These are phyloP conservation scores for Babesia caballi DNA, from an alignment of 169 alveolate species.

Conservation along the genomic window DNA sequence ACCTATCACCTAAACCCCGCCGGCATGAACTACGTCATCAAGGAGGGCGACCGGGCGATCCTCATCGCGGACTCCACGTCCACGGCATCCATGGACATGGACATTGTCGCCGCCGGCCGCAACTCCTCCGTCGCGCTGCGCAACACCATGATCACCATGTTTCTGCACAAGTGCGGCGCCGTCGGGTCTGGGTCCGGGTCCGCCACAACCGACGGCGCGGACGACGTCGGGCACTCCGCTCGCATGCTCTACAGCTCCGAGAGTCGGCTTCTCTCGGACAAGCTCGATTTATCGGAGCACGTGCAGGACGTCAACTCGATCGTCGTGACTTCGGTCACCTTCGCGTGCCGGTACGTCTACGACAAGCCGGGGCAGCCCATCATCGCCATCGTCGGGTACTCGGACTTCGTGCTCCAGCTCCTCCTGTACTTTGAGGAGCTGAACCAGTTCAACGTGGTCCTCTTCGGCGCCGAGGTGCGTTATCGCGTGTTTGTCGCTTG, in stretches of 20 bases:
- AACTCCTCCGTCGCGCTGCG: not conserved
- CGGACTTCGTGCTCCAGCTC: constrained; percentile 37
- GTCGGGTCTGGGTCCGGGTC: not conserved
- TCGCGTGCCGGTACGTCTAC: constrained; percentile 20
- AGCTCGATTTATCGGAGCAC: not conserved
- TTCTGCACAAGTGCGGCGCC: not conserved
- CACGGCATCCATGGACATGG: not conserved
- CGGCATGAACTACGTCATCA: constrained; percentile 32
- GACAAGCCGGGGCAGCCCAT: constrained; percentile 12
- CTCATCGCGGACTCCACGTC: constrained; percentile 34
- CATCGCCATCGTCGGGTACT: constrained; percentile 47
- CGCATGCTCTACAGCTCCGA: not conserved
- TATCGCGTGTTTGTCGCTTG: too few relatives aligned
- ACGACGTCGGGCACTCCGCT: not conserved
- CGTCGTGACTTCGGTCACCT: constrained; percentile 22
- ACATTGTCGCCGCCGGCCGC: constrained; percentile 9
- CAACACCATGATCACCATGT: constrained; percentile 12
- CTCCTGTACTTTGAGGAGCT: constrained; percentile 36
- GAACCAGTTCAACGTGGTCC: constrained; percentile 32
- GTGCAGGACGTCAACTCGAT: constrained; percentile 12
- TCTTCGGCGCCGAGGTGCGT: constrained; percentile 19
- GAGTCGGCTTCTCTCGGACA: not conserved
- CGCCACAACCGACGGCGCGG: not conserved
- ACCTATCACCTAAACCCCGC: constrained; percentile 38
- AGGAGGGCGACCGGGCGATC: constrained; percentile 49